Evolutionary conservation across 2,329 filamentous ascomycete species (phyloP).

Genomic region (Aureobasidium lini): DNA sequence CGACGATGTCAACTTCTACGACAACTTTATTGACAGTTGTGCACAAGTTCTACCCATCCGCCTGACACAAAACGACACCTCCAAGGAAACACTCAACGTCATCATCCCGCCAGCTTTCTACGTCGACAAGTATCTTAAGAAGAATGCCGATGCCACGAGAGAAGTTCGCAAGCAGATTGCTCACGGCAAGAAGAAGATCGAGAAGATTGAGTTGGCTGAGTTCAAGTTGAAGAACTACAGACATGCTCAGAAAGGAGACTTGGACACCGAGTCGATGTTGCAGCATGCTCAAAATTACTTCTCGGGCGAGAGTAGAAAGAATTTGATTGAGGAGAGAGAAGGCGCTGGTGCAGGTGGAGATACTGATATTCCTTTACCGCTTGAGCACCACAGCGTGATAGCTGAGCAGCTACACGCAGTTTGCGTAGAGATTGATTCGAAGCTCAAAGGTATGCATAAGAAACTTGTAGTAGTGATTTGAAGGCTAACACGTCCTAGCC

Average conservation of each 20-base stretch:
- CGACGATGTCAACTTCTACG: slow-evolving; percentile 17
- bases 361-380: slow-evolving; percentile 15
- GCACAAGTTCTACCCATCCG: slow-evolving; percentile 51
- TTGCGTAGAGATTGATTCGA: slow-evolving; percentile 24
- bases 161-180: slow-evolving; percentile 39
- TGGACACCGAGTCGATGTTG: not conserved
- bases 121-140: slow-evolving; percentile 52
- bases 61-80: slow-evolving; percentile 29
- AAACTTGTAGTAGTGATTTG: no score
- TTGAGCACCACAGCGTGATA: slow-evolving; percentile 21
- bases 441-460: slow-evolving; percentile 19
- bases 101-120: slow-evolving; percentile 49
- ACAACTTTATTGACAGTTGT: slow-evolving; percentile 35
- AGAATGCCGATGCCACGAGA: slow-evolving; percentile 40
- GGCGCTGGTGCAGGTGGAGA: slow-evolving; percentile 15
- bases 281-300: slow-evolving; percentile 26
- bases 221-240: slow-evolving; percentile 31
- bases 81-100: slow-evolving; percentile 33
- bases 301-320: slow-evolving; percentile 22
- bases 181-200: slow-evolving; percentile 23
- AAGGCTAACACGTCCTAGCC: not conserved
- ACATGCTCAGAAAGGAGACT: not conserved
- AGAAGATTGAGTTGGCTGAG: slow-evolving; percentile 28
- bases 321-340: slow-evolving; percentile 17
- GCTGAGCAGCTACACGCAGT: slow-evolving; percentile 29